Percentiles rank a stretch among this genome's conserved stretches.
Evolutionary conservation across 1,139 yeast species (phyloP).

Genomic region (Sugiyamaella grinbergsii): DNA sequence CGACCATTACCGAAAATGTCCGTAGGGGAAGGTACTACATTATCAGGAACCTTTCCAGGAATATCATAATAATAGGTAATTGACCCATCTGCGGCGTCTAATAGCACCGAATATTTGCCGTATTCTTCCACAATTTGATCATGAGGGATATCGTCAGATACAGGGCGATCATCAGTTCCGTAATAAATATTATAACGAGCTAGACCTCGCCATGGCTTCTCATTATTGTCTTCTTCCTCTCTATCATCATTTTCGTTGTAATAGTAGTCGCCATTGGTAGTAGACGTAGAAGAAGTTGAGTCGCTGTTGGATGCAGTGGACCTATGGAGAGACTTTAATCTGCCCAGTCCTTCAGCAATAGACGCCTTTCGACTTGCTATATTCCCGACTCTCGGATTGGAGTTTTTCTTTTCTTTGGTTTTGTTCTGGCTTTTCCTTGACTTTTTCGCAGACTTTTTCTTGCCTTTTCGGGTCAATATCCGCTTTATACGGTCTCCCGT

Average conservation of each 20-base stretch:
- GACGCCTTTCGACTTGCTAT: not conserved
- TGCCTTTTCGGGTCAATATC: not conserved
- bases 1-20: conserved; percentile 55
- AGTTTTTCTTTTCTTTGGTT: not conserved
- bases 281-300: conserved; percentile 3
- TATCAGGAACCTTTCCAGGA: conserved; percentile 61
- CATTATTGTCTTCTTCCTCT: not conserved
- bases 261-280: conserved; percentile 16
- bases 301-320: not conserved
- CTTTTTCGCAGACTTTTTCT: conserved; percentile 1
- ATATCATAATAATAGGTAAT: conserved; percentile 67
- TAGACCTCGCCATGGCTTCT: conserved; percentile 42
- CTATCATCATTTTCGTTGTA: conserved; percentile 8
- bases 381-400: not conserved
- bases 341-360: not conserved
- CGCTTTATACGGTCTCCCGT: not conserved
- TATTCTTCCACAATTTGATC: conserved; percentile 62
- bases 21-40: conserved; percentile 41
- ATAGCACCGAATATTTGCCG: conserved; percentile 73
- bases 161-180: conserved; percentile 18
- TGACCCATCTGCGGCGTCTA: conserved; percentile 62
- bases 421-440: not conserved
- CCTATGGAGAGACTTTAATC: not conserved
- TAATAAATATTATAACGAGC: conserved; percentile 41
- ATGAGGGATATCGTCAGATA: conserved; percentile 37